Evolutionary conservation across 2,329 filamentous ascomycete species (phyloP).

Genomic region (Fusarium mangiferae): DNA sequence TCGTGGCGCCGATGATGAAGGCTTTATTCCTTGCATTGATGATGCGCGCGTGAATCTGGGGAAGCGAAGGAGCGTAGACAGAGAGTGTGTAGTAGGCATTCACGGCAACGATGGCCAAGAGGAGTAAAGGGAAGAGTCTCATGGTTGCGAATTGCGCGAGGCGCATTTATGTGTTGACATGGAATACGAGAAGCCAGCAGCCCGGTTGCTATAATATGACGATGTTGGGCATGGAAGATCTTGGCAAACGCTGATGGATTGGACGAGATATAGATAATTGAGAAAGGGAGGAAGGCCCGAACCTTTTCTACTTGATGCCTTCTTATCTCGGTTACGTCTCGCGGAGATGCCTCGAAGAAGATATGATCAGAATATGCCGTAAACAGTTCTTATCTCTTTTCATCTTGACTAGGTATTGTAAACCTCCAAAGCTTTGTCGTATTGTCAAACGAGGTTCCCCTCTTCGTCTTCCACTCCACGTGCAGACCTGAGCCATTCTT

Average conservation of each 20-base stretch:
- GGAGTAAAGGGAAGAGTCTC: conserved; percentile 10
- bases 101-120: neutral
- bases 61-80: conserved; percentile 36
- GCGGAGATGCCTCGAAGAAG: neutral
- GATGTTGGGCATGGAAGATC: neutral
- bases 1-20: conserved; percentile 44
- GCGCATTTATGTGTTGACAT: neutral
- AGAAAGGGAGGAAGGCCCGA: conserved; percentile 1
- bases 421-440: no score
- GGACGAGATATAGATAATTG: neutral
- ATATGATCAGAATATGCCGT: neutral
- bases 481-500: neutral
- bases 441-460: no score
- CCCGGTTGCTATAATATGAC: neutral
- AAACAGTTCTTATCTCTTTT: neutral
- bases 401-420: no score
- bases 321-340: conserved; percentile 1
- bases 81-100: conserved; percentile 43
- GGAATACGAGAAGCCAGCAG: neutral
- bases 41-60: conserved; percentile 36
- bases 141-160: conserved; percentile 4
- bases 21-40: conserved; percentile 43
- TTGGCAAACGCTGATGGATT: neutral
- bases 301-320: conserved; percentile 22
- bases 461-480: neutral